Evolutionary conservation across 805 yeast species (phyloP).

Genomic region (Monosporozyma servazzii): DNA sequence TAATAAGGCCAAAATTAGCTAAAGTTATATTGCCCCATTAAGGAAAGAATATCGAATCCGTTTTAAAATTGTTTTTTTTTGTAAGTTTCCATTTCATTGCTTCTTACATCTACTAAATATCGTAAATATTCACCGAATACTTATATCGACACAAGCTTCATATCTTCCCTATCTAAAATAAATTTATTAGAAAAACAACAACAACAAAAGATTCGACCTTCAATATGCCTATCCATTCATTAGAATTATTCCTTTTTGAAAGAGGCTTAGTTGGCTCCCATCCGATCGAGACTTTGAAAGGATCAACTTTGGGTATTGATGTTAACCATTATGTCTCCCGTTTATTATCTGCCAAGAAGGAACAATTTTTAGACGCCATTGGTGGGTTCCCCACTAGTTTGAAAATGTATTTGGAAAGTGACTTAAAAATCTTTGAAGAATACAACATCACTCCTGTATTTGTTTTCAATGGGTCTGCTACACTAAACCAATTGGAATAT

Average conservation of each 20-base stretch:
- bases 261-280: constrained; percentile 49
- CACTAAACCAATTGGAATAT: constrained; percentile 27
- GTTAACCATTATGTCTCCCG: constrained; percentile 69
- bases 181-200: neutral
- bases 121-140: neutral
- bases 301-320: constrained; percentile 73
- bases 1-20: no score
- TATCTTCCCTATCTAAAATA: neutral
- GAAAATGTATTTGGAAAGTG: constrained; percentile 46
- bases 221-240: constrained; percentile 40
- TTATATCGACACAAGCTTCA: neutral
- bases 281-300: constrained; percentile 55
- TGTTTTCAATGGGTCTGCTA: constrained; percentile 61
- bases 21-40: no score
- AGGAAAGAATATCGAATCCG: no score
- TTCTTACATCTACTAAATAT: neutral
- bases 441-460: constrained; percentile 68
- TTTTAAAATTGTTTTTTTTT: neutral
- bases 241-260: constrained; percentile 63
- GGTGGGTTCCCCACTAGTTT: constrained; percentile 74
- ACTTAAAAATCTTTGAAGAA: constrained; percentile 50
- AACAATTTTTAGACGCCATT: constrained; percentile 61
- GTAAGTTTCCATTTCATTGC: neutral
- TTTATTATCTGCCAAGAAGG: constrained; percentile 51
- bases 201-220: neutral